A percentile compares a stretch with the other conserved stretches of the same genome.
Conservation (phyloP, 2,329 filamentous ascomycete genomes). For the Colletotrichum sp. region DNA sequence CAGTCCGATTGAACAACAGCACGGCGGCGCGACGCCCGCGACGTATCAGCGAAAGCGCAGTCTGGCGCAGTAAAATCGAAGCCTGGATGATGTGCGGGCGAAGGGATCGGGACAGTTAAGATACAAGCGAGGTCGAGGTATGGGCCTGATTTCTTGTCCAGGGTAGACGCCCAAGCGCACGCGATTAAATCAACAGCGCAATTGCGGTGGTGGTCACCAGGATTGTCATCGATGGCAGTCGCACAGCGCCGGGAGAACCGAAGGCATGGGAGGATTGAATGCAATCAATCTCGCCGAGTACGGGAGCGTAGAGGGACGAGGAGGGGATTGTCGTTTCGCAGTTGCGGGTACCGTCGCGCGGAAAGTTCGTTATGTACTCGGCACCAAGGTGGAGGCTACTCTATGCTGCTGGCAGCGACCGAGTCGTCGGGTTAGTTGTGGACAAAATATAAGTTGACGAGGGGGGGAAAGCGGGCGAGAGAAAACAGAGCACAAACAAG, state of each 20-base stretch:
- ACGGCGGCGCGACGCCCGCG: neutral
- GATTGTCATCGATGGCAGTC: constrained; percentile 1
- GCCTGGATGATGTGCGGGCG: neutral
- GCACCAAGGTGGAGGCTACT: constrained; percentile 18
- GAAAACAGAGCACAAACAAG: constrained; percentile 5
- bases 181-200: constrained; percentile 2
- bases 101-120: neutral
- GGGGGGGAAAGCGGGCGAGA: neutral
- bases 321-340: constrained; percentile 18
- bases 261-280: neutral
- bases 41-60: neutral
- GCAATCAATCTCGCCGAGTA: neutral
- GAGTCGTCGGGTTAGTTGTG: constrained; percentile 10
- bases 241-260: neutral
- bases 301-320: neutral
- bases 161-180: neutral
- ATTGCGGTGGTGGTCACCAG: neutral
- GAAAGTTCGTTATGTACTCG: constrained; percentile 18
- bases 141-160: constrained; percentile 1
- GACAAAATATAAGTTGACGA: neutral
- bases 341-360: constrained; percentile 20
- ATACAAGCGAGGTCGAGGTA: neutral
- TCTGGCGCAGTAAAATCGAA: neutral
- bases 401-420: constrained; percentile 14
- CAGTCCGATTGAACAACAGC: neutral